Percentiles rank a stretch among this genome's conserved stretches.
phyloP scores from a whole-genome alignment of 2,329 filamentous ascomycete species.

The Aspergillus texensis region DNA sequence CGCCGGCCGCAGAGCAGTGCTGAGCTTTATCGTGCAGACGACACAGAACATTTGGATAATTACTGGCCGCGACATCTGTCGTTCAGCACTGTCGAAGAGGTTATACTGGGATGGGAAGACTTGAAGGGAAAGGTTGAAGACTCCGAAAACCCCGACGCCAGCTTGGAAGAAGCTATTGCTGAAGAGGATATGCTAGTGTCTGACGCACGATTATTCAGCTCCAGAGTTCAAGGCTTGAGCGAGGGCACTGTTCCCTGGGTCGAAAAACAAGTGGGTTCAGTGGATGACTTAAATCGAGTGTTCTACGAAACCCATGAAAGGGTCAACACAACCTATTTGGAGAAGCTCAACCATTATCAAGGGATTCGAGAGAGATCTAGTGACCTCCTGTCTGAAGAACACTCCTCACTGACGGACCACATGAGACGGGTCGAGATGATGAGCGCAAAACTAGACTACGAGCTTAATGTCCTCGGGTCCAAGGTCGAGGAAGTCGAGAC shows the following conservation, averaged over 20 bases:
- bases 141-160: slow-evolving; percentile 37
- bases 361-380: slow-evolving; percentile 67
- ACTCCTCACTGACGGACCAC: slow-evolving; percentile 67
- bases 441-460: slow-evolving; percentile 86
- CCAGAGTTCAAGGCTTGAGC: slow-evolving; percentile 41
- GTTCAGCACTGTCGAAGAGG: slow-evolving; percentile 52
- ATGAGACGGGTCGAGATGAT: slow-evolving; percentile 79
- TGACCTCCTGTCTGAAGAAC: slow-evolving; percentile 70
- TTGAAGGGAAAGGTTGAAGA: slow-evolving; percentile 30
- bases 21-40: slow-evolving; percentile 27
- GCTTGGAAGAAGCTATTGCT: slow-evolving; percentile 44
- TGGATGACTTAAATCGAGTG: slow-evolving; percentile 63
- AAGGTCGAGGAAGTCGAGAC: slow-evolving; percentile 88
- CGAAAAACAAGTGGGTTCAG: slow-evolving; percentile 43
- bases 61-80: slow-evolving; percentile 48
- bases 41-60: slow-evolving; percentile 26
- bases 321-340: slow-evolving; percentile 68
- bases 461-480: slow-evolving; percentile 76
- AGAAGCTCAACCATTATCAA: slow-evolving; percentile 71
- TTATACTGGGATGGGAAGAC: slow-evolving; percentile 41
- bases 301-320: slow-evolving; percentile 67
- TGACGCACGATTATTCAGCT: slow-evolving; percentile 39
- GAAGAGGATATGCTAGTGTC: slow-evolving; percentile 43
- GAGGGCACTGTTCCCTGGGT: slow-evolving; percentile 46
- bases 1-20: slow-evolving; percentile 42